Percentiles rank a stretch among this genome's conserved stretches.
Evolutionary conservation across 352 stramenopile genomes (phyloP).

Genomic region (Phytophthora citricola): DNA sequence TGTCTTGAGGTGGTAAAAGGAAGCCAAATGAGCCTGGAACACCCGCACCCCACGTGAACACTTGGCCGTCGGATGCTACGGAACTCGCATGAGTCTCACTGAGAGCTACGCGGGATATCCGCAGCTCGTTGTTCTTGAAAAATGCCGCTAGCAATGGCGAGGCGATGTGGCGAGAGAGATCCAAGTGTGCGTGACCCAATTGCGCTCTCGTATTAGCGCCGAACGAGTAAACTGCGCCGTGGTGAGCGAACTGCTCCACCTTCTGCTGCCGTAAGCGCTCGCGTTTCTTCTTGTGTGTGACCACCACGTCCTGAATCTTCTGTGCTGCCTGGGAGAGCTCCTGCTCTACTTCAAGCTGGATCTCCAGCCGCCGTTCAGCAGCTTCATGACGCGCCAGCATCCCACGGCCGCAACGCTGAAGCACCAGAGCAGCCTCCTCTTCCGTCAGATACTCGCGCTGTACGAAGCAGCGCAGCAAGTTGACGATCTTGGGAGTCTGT

Average conservation of each 20-base stretch:
- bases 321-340: slow-evolving; percentile 63
- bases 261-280: slow-evolving; percentile 73
- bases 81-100: slow-evolving; percentile 66
- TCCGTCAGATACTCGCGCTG: slow-evolving; percentile 63
- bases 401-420: slow-evolving; percentile 63
- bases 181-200: slow-evolving; percentile 55
- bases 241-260: slow-evolving; percentile 73
- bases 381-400: slow-evolving; percentile 60
- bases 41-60: slow-evolving; percentile 77
- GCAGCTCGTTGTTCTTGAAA: slow-evolving; percentile 80
- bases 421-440: slow-evolving; percentile 57
- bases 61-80: slow-evolving; percentile 68
- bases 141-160: slow-evolving; percentile 56
- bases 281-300: slow-evolving; percentile 66
- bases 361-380: slow-evolving; percentile 55
- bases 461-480: slow-evolving; percentile 75
- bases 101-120: slow-evolving; percentile 51
- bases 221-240: slow-evolving; percentile 78
- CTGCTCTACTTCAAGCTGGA: slow-evolving; percentile 63
- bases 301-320: slow-evolving; percentile 72
- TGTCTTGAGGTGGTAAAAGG: slow-evolving; percentile 37
- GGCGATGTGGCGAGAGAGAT: slow-evolving; percentile 42
- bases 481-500: slow-evolving; percentile 79
- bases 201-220: slow-evolving; percentile 64
- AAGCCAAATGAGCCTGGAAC: slow-evolving; percentile 73